A percentile compares a stretch with the other conserved stretches of the same genome.
Evolutionary conservation across 2,329 filamentous ascomycete species (phyloP).

Genomic region (Orbilia oligospora): DNA sequence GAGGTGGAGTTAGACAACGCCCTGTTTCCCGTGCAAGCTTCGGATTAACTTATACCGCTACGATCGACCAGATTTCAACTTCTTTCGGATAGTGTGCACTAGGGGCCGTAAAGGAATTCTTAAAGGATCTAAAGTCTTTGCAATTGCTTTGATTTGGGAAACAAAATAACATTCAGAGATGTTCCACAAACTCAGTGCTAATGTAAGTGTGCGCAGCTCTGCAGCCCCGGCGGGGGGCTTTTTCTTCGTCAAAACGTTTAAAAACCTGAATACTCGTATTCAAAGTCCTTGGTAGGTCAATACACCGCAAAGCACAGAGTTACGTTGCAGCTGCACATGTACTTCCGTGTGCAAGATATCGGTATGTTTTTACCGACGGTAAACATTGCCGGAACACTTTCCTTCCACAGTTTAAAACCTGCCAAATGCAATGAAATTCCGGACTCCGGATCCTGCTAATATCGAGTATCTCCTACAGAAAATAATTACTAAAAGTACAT

Average conservation of each 20-base stretch:
- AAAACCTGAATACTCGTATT: no score
- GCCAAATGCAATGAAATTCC: conserved; percentile 22
- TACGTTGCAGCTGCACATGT: no score
- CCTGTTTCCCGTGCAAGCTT: conserved; percentile 7
- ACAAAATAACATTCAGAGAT: background rate
- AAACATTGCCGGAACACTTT: conserved; percentile 6
- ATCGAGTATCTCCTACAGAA: conserved; percentile 4
- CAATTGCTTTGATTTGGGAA: no score
- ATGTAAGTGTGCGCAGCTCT: no score
- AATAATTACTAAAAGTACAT: conserved; percentile 21
- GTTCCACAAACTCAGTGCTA: background rate
- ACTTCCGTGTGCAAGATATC: background rate
- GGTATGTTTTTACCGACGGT: conserved; percentile 15
- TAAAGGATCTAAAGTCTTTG: background rate
- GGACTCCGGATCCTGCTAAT: background rate
- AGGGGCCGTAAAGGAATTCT: background rate
- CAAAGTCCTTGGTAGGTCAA: no score
- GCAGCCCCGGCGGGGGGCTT: no score
- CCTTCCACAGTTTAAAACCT: background rate
- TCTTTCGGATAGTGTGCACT: conserved; percentile 12
- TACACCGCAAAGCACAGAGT: no score
- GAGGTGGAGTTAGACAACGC: conserved; percentile 14
- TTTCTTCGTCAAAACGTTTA: no score
- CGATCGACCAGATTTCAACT: conserved; percentile 21
- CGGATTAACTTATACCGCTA: conserved; percentile 30